Evolutionary conservation across 768 basidiomycete species (phyloP), one percentile per base, ranked within the genome.

Genomic region (Suillus brevipes): DNA sequence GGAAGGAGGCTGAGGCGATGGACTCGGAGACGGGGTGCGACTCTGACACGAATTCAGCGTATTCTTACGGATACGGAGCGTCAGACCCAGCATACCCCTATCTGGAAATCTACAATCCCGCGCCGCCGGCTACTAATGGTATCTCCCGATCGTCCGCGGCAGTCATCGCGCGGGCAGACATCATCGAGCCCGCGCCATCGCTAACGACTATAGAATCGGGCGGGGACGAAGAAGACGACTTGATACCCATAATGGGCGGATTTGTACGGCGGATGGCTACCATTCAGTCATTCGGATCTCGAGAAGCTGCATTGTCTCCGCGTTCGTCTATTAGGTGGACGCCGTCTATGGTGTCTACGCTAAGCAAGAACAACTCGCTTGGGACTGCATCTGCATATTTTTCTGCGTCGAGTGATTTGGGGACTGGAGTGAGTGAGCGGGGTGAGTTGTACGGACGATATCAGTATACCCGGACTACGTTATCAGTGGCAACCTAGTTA

Each of bases 201-300:
- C 37, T 50, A 13, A 36, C 34, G 6, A 59, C 25, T n/a, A 23
- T 53, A 12, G 45, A 50, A 50, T 50, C 50, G 8, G 13, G 28
- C 23, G 40, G 52, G 7, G 45, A 18, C 16, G 76, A 74, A 57
- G 74, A 73, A 68, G 74, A 75, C 31, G 75, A 73, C 36, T 74
- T 83, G 61, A 78, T 91, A 37, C 82, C 82, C 7, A 81, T 92
- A 58, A 78, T 93, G 63, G 89, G 90, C 61, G 80, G 83, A 28
- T 84, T 81, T 69, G 82, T 92, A 52, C 81, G 84, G 60, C 88
- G 91, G 45, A 91, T 93, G 91, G 87, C 90, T 23, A 92, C 91
- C 36, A 92, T 92, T 66, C 90, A 92, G 73, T 87, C 86, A 50
- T 81, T 92, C 74, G 90, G 89, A 47, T 89, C 88, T 20, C 82